Evolutionary conservation across 805 yeast species (phyloP).

Genomic region (Candida suzukii): DNA sequence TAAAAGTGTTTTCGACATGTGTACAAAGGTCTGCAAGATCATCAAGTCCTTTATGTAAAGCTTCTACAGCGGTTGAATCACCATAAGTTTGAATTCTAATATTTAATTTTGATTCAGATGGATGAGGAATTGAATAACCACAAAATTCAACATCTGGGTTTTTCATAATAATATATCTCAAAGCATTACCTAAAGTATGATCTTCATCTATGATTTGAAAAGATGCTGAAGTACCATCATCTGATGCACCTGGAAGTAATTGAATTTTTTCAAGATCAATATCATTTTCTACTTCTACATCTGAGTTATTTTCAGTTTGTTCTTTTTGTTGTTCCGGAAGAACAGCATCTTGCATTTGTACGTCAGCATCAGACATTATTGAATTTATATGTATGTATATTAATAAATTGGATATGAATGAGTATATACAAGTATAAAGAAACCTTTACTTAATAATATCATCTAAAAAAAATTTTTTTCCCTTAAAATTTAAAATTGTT

Average conservation of each 20-base stretch:
- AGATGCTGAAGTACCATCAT: constrained; percentile 91
- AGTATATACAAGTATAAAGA: no score
- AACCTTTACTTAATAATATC: no score
- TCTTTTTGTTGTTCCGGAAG: background rate
- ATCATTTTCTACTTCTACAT: background rate
- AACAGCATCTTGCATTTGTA: constrained; percentile 1
- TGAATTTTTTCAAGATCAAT: constrained; percentile 51
- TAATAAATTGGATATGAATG: no score
- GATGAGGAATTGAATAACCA: constrained; percentile 98
- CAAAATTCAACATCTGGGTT: constrained; percentile 98
- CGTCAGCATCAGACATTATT: constrained; percentile 4
- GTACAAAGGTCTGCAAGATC: constrained; percentile 79
- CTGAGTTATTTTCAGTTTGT: background rate
- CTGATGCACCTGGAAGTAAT: constrained; percentile 78
- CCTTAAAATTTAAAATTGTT: no score
- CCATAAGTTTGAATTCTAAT: constrained; percentile 93
- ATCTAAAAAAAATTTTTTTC: no score
- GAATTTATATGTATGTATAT: no score
- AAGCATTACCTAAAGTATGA: constrained; percentile 92
- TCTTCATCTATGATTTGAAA: constrained; percentile 92
- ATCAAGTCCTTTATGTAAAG: constrained; percentile 83
- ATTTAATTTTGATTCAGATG: constrained; percentile 85
- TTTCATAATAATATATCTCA: constrained; percentile 92
- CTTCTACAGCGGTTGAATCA: constrained; percentile 74
- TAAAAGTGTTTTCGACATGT: constrained; percentile 73